These are phyloP conservation scores for Rhododendron henanense DNA, from an alignment of 148 eudicot species.

Conservation along the genomic window DNA sequence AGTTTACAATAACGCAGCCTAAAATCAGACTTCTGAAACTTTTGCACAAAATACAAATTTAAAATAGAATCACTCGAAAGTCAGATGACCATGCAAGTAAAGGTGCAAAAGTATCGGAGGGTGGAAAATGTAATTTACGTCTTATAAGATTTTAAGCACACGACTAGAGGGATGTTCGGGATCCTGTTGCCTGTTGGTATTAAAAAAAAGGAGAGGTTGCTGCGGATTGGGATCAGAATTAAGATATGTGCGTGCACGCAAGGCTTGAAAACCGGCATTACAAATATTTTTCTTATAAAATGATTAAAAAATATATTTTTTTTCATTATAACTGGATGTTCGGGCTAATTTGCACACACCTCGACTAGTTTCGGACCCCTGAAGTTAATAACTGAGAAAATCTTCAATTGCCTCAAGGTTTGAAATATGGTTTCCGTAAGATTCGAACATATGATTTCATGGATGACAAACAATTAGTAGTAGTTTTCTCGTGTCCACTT, in stretches of 20 bases:
- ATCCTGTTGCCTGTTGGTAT: neutral
- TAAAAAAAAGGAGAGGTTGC: neutral
- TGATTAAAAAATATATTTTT: too few species aligned
- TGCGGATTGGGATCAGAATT: neutral
- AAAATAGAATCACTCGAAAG: neutral
- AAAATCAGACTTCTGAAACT: too few species aligned
- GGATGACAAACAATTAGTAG: too few species aligned
- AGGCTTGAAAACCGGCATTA: neutral
- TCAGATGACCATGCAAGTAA: neutral
- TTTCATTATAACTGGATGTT: too few species aligned
- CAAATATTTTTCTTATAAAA: too few species aligned
- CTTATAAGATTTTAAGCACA: neutral
- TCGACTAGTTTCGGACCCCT: too few species aligned
- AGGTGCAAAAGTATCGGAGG: neutral
- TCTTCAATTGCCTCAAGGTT: neutral
- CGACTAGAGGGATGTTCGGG: neutral
- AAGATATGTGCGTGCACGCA: neutral
- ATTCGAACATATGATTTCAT: neutral
- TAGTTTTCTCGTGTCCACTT: too few species aligned
- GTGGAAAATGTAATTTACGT: neutral
- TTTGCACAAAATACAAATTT: too few species aligned
- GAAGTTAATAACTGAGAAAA: too few species aligned
- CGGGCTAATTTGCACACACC: too few species aligned
- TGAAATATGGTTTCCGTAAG: too few species aligned
- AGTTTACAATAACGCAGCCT: too few species aligned